Evolutionary conservation across 2,329 filamentous ascomycete genomes (phyloP).

Genomic region (Cytospora leucostoma): DNA sequence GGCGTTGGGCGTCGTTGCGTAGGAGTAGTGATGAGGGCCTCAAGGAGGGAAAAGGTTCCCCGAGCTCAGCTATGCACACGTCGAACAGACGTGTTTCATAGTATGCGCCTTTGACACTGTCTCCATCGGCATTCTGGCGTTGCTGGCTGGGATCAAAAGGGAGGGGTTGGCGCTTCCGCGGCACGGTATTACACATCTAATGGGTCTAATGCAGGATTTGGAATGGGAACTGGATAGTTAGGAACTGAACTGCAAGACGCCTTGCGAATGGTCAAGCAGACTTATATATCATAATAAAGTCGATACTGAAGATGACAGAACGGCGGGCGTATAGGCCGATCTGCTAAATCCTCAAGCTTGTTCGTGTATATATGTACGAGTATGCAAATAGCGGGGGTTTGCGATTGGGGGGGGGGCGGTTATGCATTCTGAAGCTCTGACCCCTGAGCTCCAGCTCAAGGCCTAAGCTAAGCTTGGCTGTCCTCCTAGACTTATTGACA

Average conservation of each 20-base stretch:
- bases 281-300: background rate
- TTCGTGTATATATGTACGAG: too few relatives aligned
- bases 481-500: background rate
- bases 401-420: background rate
- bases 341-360: background rate
- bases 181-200: background rate
- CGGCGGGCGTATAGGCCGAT: background rate
- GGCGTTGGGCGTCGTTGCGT: constrained; percentile 63
- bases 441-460: constrained; percentile 1
- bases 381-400: constrained; percentile 25
- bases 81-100: background rate
- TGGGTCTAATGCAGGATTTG: background rate
- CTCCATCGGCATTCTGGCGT: constrained; percentile 11
- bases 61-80: constrained; percentile 24
- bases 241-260: background rate
- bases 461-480: background rate
- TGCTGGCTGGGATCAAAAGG: constrained; percentile 6
- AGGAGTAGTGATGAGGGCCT: constrained; percentile 68
- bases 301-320: background rate
- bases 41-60: constrained; percentile 38
- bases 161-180: background rate
- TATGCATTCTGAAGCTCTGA: constrained; percentile 24
- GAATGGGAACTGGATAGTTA: background rate
- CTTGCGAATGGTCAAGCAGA: background rate
- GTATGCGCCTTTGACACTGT: background rate